Evolutionary conservation across 495 filamentous ascomycete genomes (phyloP).

Genomic region (Bombardia bombarda): DNA sequence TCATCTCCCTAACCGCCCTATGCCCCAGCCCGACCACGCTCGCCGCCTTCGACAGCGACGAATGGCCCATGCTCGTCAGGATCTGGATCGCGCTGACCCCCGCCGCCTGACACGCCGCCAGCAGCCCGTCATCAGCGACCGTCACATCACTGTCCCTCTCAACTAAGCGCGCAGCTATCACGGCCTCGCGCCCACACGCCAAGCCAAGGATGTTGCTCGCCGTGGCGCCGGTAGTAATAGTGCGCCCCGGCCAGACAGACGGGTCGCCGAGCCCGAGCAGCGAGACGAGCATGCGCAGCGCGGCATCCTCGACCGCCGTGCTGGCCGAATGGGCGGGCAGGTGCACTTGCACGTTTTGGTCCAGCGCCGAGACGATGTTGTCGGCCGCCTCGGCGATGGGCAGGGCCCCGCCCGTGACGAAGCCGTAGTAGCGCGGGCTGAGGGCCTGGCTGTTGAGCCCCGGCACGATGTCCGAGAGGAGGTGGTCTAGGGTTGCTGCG

Average conservation of each 20-base stretch:
- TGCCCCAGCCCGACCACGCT: constrained; percentile 73
- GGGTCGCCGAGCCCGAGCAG: constrained; percentile 51
- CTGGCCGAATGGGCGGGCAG: constrained; percentile 64
- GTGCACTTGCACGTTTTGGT: constrained; percentile 85
- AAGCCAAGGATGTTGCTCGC: constrained; percentile 77
- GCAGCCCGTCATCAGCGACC: constrained; percentile 62
- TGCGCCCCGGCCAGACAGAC: constrained; percentile 47
- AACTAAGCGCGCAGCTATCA: constrained; percentile 39
- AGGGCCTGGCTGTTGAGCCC: constrained; percentile 55
- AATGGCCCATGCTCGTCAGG: constrained; percentile 74
- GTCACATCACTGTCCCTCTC: constrained; percentile 19
- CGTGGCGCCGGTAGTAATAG: constrained; percentile 87
- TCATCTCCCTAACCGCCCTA: constrained; percentile 54
- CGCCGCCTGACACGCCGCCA: constrained; percentile 54
- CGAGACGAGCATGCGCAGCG: constrained; percentile 60
- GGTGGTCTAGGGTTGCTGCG: constrained; percentile 23
- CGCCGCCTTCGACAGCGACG: constrained; percentile 74
- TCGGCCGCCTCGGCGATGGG: constrained; percentile 83
- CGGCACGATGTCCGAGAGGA: constrained; percentile 56
- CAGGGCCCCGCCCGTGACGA: constrained; percentile 75
- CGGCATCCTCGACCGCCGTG: constrained; percentile 65
- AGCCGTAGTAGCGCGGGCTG: constrained; percentile 70
- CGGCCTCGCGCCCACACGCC: constrained; percentile 65
- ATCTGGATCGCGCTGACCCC: constrained; percentile 63
- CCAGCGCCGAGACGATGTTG: constrained; percentile 64